phyloP scores from a whole-genome alignment of 306 rosid species.

The Adenanthera pavonina region DNA sequence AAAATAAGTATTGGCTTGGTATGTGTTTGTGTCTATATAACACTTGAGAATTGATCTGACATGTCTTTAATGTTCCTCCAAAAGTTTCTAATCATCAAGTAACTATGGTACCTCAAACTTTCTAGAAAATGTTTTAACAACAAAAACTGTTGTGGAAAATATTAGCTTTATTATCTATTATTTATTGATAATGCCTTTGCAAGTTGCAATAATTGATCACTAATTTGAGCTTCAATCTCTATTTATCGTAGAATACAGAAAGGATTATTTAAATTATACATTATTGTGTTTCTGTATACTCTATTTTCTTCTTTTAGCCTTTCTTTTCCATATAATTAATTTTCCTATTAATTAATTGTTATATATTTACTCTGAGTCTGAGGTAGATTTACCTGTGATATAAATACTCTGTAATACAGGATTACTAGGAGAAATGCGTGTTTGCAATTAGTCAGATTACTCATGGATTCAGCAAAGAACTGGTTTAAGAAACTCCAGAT shows the following conservation, averaged over 20 bases:
- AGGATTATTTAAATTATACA: neutral
- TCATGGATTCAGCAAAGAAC: conserved; percentile 65
- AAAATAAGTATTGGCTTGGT: no score
- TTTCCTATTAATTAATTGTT: neutral
- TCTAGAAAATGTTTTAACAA: neutral
- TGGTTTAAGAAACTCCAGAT: conserved; percentile 64
- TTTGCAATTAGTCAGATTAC: conserved; percentile 35
- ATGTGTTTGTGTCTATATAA: neutral
- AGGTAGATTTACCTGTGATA: neutral
- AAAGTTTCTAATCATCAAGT: neutral
- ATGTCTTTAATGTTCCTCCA: neutral
- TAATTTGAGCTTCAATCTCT: neutral
- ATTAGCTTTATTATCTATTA: neutral
- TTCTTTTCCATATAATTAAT: neutral
- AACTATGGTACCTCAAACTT: neutral
- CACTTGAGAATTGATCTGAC: neutral
- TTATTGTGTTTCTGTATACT: neutral
- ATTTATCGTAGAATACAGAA: neutral
- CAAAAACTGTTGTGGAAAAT: neutral
- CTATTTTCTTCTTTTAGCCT: neutral
- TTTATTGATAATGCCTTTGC: neutral
- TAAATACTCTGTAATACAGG: neutral
- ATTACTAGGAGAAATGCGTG: conserved; percentile 29
- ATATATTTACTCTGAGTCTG: neutral
- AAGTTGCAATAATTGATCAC: neutral